Base-by-base conservation (phyloP, 371 early-diverging fungal genomes). In the Parasitella parasitica region DNA sequence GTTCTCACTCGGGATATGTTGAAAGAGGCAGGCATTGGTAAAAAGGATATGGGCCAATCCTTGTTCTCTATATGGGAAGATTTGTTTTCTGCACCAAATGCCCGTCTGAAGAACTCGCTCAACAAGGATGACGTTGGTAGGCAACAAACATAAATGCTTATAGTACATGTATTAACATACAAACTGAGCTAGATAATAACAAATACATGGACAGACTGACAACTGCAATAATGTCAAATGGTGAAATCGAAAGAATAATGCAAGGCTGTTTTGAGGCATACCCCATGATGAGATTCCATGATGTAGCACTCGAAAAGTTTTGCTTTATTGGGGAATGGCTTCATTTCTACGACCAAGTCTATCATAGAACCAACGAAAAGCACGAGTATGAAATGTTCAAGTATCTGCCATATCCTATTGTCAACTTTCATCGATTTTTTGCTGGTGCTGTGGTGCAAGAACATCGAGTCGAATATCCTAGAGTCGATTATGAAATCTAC, bases 241-340 rank as follows among this genome's bases (percentile, higher is more conserved):
- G 95, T 12, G 95, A 95, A 63, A 83, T 86, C 50, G 95, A 95
- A 12, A 87, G 88, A 48, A 65, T 97, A 13, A 81, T 95, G 73
- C 90, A 92, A 79, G 95, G 95, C 1, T 94, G 94, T 66, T 95
- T 92, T 74, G 97, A 98, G 59, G 91, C 93, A 61, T 98, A 93
- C 70, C 85, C 89, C 8, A 72, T 83, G 16, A 85, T 90, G 82
- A 76, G 85, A 20, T 88, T 88, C 57, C 86, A 93, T 54, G 96
- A 97, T 73, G 72, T 87, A 9, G 87, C 89, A 1, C 75, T 85
- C 58, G 67, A 83, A 67, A 88, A 90, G 58, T 73, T 89, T 54
- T 79, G 86, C 35, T 68, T 82, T 37, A 79, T 82, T 57, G 73
- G 79, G 15, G 92, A 94, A 27, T 95, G 94, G 94, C 69, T 96